Conservation (phyloP, 192 early-diverging fungal genomes). For the Coemansia sp. region DNA sequence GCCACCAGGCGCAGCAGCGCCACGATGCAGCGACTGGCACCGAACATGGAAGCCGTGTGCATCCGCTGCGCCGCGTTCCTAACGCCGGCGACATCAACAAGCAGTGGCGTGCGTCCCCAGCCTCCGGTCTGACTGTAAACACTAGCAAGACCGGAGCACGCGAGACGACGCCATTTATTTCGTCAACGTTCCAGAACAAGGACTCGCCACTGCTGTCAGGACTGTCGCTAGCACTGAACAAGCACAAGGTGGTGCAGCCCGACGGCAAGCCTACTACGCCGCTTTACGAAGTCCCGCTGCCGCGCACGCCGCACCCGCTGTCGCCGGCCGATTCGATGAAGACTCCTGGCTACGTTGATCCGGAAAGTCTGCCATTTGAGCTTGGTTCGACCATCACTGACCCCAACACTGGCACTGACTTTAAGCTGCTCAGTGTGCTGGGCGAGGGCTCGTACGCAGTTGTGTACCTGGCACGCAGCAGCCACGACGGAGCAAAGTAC, state of each 20-base stretch:
- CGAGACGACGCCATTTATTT: conserved; percentile 20
- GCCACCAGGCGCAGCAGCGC: conserved; percentile 31
- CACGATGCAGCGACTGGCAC: conserved; percentile 1
- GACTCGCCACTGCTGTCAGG: conserved; percentile 45
- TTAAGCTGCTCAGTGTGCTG: conserved; percentile 56
- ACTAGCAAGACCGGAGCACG: conserved; percentile 21
- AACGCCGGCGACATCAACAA: conserved; percentile 49
- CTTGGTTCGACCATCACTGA: conserved; percentile 53
- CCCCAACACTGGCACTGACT: conserved; percentile 40
- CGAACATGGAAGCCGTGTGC: conserved; percentile 18
- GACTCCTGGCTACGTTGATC: conserved; percentile 53
- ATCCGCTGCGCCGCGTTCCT: conserved; percentile 42
- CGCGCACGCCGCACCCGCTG: conserved; percentile 46
- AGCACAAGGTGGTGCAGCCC: conserved; percentile 22
- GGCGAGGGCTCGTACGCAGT: conserved; percentile 77
- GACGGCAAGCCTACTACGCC: conserved; percentile 20
- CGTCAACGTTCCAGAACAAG: conserved; percentile 52
- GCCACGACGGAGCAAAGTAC: conserved; percentile 56
- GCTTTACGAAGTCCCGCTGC: conserved; percentile 37
- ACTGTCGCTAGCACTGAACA: conserved; percentile 50
- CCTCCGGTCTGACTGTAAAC: conserved; percentile 17
- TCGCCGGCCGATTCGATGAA: conserved; percentile 51
- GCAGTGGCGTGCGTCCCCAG: conserved; percentile 47
- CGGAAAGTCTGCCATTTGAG: conserved; percentile 53
- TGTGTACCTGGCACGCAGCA: conserved; percentile 68